Percentiles rank a stretch among this genome's conserved stretches.
These are phyloP conservation scores for Triangularia verruculosa DNA, from an alignment of 2,329 filamentous ascomycete genomes.

Conservation along the genomic window DNA sequence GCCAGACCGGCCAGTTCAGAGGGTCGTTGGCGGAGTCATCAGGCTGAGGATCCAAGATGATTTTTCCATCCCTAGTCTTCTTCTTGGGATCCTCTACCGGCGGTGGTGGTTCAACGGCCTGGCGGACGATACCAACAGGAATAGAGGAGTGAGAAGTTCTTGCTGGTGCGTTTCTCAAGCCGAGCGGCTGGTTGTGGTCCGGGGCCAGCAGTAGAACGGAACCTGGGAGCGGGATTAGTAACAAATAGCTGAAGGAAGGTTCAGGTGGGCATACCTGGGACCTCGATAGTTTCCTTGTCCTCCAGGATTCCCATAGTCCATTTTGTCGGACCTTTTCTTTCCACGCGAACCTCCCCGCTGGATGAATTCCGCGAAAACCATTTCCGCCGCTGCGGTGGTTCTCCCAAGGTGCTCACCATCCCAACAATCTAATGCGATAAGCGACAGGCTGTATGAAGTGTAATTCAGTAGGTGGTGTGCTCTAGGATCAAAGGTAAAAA, in stretches of 20 bases:
- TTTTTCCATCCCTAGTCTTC: slow-evolving; percentile 73
- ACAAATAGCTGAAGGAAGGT: not conserved
- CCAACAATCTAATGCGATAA: not conserved
- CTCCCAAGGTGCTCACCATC: not conserved
- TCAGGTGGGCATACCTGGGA: slow-evolving; percentile 62
- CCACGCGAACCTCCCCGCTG: not conserved
- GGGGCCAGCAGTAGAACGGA: slow-evolving; percentile 56
- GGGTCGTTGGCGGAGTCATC: slow-evolving; percentile 90
- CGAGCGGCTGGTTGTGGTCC: slow-evolving; percentile 57
- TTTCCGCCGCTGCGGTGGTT: slow-evolving; percentile 9
- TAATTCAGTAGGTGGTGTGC: not conserved
- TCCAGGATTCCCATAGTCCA: slow-evolving; percentile 80
- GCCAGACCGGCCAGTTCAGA: slow-evolving; percentile 83
- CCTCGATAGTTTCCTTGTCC: slow-evolving; percentile 76
- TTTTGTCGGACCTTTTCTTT: slow-evolving; percentile 29
- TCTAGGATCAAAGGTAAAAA: not conserved
- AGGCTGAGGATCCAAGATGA: slow-evolving; percentile 88
- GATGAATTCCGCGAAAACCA: slow-evolving; percentile 15
- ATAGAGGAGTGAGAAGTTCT: slow-evolving; percentile 58
- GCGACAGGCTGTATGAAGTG: not conserved
- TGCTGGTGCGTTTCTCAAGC: slow-evolving; percentile 54
- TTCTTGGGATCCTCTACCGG: slow-evolving; percentile 55
- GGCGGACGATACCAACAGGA: slow-evolving; percentile 43
- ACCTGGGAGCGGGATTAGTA: slow-evolving; percentile 38
- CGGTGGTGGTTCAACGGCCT: slow-evolving; percentile 27